A percentile compares a stretch with the other conserved stretches of the same genome.
Conservation (phyloP, 2,329 filamentous ascomycete species). For the Amauroascus niger region DNA sequence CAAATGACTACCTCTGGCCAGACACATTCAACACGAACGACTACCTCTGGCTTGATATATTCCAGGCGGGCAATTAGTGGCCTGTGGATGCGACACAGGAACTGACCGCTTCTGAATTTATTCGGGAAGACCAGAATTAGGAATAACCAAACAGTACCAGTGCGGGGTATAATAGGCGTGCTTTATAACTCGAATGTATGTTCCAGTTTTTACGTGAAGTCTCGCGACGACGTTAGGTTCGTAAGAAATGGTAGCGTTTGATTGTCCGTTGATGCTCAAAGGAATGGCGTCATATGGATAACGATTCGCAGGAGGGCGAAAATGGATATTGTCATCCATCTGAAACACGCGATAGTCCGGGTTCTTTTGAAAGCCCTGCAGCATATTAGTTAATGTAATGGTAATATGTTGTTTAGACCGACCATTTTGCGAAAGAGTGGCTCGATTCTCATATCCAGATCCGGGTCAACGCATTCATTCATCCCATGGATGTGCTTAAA, state of each 20-base stretch:
- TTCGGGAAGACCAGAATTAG: not conserved
- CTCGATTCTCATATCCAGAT: not conserved
- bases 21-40: not conserved
- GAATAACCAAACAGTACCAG: constrained; percentile 8
- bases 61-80: not conserved
- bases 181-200: constrained; percentile 5
- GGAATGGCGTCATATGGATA: constrained; percentile 9
- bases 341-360: constrained; percentile 6
- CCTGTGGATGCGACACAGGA: not conserved
- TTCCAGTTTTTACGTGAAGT: constrained; percentile 1
- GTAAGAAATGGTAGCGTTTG: constrained; percentile 2
- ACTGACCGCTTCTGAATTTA: not conserved
- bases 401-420: not conserved
- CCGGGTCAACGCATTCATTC: constrained; percentile 1
- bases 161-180: constrained; percentile 5
- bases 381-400: not conserved
- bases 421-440: constrained; percentile 8
- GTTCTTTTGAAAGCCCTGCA: not conserved
- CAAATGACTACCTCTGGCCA: not conserved
- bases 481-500: constrained; percentile 1
- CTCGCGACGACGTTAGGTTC: not conserved
- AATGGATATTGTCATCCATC: not conserved
- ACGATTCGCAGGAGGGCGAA: not conserved
- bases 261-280: not conserved
- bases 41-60: not conserved